Evolutionary conservation across 148 eudicot species (phyloP).

Genomic region (Rheum nobile): DNA sequence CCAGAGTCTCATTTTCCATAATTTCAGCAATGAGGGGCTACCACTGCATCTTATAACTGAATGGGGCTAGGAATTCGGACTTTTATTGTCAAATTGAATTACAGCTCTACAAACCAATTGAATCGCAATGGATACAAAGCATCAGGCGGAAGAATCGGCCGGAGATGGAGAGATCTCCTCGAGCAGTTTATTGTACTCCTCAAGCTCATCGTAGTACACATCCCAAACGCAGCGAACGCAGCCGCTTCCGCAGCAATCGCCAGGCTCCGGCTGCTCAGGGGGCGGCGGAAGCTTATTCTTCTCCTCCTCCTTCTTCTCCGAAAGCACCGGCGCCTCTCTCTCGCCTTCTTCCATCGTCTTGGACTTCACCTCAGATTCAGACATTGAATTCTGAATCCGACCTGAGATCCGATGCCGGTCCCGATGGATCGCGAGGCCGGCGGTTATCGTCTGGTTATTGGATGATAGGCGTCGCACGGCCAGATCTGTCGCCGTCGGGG

Average conservation of each 20-base stretch:
- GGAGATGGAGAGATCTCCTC: slow-evolving; percentile 6
- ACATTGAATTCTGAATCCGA: not conserved
- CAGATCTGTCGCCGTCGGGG: not conserved
- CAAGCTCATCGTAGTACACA: slow-evolving; percentile 56
- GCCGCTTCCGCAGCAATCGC: slow-evolving; percentile 72
- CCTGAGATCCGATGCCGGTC: not conserved
- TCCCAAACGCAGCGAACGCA: slow-evolving; percentile 85
- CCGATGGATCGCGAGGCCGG: not conserved
- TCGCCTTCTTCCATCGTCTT: not conserved
- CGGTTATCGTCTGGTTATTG: not conserved
- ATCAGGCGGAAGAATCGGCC: not conserved
- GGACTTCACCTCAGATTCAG: not conserved
- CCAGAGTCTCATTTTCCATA: too few relatives aligned
- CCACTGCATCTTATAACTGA: too few relatives aligned
- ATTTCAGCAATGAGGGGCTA: too few relatives aligned
- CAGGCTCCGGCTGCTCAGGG: slow-evolving; percentile 72
- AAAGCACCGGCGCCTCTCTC: not conserved
- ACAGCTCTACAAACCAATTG: not conserved
- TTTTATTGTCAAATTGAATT: not conserved
- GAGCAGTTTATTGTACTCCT: slow-evolving; percentile 29
- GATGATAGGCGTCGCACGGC: not conserved
- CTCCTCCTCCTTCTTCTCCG: slow-evolving; percentile 3
- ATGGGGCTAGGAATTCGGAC: not conserved
- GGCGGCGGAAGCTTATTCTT: slow-evolving; percentile 22
- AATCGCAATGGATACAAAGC: not conserved